Evolutionary conservation across 352 stramenopile genomes (phyloP).

Genomic region (Phytophthora aleatoria): DNA sequence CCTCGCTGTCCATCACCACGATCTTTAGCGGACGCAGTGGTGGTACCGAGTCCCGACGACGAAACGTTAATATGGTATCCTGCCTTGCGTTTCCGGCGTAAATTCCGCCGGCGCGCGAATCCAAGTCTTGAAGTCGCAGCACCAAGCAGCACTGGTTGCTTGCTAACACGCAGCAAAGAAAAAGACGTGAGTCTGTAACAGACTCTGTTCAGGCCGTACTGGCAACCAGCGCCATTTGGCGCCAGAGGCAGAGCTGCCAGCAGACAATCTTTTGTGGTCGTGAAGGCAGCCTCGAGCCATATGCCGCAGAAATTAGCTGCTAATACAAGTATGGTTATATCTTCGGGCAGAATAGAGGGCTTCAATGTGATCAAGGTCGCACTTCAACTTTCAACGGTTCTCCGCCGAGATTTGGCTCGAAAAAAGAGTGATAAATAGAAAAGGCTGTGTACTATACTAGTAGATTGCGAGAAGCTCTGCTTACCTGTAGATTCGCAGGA

Average conservation of each 20-base stretch:
- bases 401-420: slow-evolving; percentile 3
- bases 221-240: neutral
- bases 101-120: neutral
- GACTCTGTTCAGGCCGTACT: neutral
- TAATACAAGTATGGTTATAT: slow-evolving; percentile 2
- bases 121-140: slow-evolving; percentile 12
- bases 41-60: slow-evolving; percentile 23
- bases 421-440: neutral
- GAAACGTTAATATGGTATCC: slow-evolving; percentile 5
- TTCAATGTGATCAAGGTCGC: slow-evolving; percentile 12
- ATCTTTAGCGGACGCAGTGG: slow-evolving; percentile 22
- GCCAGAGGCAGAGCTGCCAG: neutral
- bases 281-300: neutral
- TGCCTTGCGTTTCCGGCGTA: slow-evolving; percentile 19
- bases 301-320: neutral
- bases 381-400: neutral
- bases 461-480: slow-evolving; percentile 8
- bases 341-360: slow-evolving; percentile 1
- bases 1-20: neutral
- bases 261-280: slow-evolving; percentile 10
- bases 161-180: slow-evolving; percentile 10
- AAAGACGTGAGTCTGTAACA: neutral
- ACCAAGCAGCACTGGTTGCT: slow-evolving; percentile 21
- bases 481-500: too few relatives aligned
- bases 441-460: neutral